phyloP scores from a whole-genome alignment of 805 yeast genomes.

The Starmerella potacharoeniae region DNA sequence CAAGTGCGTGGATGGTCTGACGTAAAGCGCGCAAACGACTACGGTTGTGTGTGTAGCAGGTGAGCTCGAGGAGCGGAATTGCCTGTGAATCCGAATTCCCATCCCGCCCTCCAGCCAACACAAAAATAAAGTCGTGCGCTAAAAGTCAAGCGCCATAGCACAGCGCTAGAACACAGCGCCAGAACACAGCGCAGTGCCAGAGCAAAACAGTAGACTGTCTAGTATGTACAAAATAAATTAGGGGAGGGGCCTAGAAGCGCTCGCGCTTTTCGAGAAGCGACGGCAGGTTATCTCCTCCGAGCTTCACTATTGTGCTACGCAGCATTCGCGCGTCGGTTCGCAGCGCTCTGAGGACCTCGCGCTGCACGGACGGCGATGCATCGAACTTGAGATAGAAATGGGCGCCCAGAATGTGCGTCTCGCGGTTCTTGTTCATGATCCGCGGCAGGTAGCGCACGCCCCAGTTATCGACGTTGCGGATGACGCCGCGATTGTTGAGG shows the following conservation, averaged over 20 bases:
- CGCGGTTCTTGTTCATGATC: conserved; percentile 73
- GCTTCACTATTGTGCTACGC: conserved; percentile 57
- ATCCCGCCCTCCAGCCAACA: neutral
- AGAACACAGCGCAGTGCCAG: neutral
- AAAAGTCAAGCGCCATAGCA: no score
- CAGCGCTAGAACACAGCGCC: no score
- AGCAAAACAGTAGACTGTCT: no score
- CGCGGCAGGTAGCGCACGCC: conserved; percentile 73
- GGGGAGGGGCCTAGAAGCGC: neutral
- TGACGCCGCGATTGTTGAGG: conserved; percentile 85
- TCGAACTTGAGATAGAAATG: conserved; percentile 83
- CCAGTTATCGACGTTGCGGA: conserved; percentile 66
- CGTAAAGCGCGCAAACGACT: neutral
- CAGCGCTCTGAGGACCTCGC: conserved; percentile 68
- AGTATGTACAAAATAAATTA: neutral
- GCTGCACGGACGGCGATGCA: conserved; percentile 73
- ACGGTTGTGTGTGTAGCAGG: neutral
- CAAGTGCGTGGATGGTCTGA: neutral
- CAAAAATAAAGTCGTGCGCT: neutral
- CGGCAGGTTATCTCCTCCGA: conserved; percentile 25
- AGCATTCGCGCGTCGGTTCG: conserved; percentile 85
- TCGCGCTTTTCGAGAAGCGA: conserved; percentile 17
- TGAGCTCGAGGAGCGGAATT: no score
- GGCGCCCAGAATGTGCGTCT: conserved; percentile 80
- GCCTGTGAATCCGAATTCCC: no score